Conservation (phyloP, 2,329 filamentous ascomycete genomes). For the Alternaria sp. region DNA sequence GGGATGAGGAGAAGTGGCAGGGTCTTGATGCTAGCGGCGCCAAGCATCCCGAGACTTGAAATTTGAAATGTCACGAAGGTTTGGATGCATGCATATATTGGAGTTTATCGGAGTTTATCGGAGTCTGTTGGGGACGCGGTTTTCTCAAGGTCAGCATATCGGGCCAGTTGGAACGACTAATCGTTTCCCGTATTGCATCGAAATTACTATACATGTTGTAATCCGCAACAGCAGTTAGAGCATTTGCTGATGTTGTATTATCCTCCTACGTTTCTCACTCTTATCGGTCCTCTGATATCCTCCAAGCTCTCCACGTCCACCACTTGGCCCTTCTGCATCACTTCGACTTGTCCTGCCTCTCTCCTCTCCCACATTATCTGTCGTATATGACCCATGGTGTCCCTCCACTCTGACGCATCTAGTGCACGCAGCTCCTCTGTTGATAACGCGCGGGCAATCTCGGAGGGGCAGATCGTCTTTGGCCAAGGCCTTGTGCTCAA, state of each 20-base stretch:
- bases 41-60: constrained; percentile 33
- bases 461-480: constrained; percentile 63
- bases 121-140: not conserved
- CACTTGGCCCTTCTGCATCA: constrained; percentile 59
- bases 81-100: constrained; percentile 8
- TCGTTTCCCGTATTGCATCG: constrained; percentile 10
- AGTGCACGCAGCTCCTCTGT: constrained; percentile 47
- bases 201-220: constrained; percentile 12
- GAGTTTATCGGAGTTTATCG: constrained; percentile 8
- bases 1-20: constrained; percentile 50
- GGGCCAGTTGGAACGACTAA: constrained; percentile 8
- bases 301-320: constrained; percentile 45
- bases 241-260: not conserved
- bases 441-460: constrained; percentile 58
- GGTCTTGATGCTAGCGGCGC: constrained; percentile 50
- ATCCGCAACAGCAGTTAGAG: constrained; percentile 2
- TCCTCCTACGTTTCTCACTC: constrained; percentile 45
- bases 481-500: constrained; percentile 49
- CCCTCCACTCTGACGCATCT: constrained; percentile 52
- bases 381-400: constrained; percentile 57
- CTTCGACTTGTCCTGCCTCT: constrained; percentile 54
- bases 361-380: constrained; percentile 54
- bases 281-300: constrained; percentile 58
- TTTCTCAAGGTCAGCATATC: constrained; percentile 11
- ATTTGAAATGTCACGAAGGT: not conserved